phyloP scores from a whole-genome alignment of 2,329 filamentous ascomycete genomes.

The Orbilia ellipsospora region DNA sequence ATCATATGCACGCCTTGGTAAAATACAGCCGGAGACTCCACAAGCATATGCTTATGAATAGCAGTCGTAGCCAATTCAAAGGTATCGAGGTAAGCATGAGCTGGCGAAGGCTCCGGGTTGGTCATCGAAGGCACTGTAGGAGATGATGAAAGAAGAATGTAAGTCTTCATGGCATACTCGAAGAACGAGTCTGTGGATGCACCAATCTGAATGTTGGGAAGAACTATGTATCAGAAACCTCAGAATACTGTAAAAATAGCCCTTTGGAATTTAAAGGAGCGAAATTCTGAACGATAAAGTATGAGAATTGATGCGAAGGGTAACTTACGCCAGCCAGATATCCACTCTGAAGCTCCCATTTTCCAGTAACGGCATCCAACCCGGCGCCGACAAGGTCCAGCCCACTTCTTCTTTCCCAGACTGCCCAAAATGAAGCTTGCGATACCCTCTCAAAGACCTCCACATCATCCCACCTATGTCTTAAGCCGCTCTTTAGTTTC shows the following conservation, averaged over 20 bases:
- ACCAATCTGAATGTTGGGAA: conserved; percentile 71
- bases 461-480: conserved; percentile 54
- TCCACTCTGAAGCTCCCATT: conserved; percentile 73
- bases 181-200: conserved; percentile 98
- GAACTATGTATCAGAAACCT: conserved; percentile 55
- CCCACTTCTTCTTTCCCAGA: conserved; percentile 87
- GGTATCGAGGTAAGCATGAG: conserved; percentile 73
- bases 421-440: conserved; percentile 94
- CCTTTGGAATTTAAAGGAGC: neutral
- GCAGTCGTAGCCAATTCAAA: conserved; percentile 89
- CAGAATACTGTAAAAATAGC: conserved; percentile 25
- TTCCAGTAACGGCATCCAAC: conserved; percentile 88
- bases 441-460: conserved; percentile 86
- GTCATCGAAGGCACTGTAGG: conserved; percentile 44
- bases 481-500: conserved; percentile 15
- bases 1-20: conserved; percentile 90
- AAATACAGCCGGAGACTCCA: conserved; percentile 78
- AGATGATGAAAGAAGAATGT: conserved; percentile 79
- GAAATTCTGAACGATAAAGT: conserved; percentile 47
- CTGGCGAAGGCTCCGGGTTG: conserved; percentile 36
- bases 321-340: conserved; percentile 46
- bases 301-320: neutral
- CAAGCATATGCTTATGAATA: conserved; percentile 84
- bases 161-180: conserved; percentile 94
- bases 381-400: conserved; percentile 90